Percentiles rank a stretch among this genome's conserved stretches.
These are phyloP conservation scores for Vachellia pachyceras DNA, from an alignment of 306 rosid species.

Conservation along the genomic window DNA sequence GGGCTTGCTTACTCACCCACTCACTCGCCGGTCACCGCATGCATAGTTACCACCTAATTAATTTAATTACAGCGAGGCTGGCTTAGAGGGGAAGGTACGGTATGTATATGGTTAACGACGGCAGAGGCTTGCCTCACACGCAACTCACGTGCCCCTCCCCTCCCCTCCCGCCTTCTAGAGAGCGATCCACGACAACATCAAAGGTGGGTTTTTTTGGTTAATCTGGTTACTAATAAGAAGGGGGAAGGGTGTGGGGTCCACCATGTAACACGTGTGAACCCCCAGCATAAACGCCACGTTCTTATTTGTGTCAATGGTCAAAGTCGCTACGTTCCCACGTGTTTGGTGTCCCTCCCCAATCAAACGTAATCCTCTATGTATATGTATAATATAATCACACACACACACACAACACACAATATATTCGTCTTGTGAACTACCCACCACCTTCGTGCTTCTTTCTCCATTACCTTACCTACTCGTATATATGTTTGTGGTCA, in stretches of 20 bases:
- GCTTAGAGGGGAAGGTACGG: constrained; percentile 56
- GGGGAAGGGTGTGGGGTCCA: not conserved
- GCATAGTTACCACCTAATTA: constrained; percentile 24
- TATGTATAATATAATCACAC: too few species aligned
- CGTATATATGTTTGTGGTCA: not conserved
- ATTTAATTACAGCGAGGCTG: not conserved
- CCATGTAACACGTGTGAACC: constrained; percentile 40
- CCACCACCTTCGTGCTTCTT: not conserved
- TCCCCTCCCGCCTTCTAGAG: not conserved
- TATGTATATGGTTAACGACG: constrained; percentile 3
- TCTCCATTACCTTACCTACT: not conserved
- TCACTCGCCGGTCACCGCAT: not conserved
- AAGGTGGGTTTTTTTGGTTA: not conserved
- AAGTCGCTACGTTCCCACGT: constrained; percentile 34
- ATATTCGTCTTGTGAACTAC: not conserved
- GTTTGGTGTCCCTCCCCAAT: not conserved
- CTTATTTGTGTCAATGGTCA: constrained; percentile 30
- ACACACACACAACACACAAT: too few species aligned
- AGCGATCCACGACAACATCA: too few species aligned
- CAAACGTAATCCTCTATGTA: not conserved
- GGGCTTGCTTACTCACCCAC: constrained; percentile 12
- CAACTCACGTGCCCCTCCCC: constrained; percentile 48
- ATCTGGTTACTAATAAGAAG: too few species aligned
- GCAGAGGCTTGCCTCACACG: constrained; percentile 42
- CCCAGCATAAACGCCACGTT: constrained; percentile 41